These are phyloP conservation scores for Eremothecium cymbalariae DNA, from an alignment of 1,139 yeast genomes.

Conservation along the genomic window DNA sequence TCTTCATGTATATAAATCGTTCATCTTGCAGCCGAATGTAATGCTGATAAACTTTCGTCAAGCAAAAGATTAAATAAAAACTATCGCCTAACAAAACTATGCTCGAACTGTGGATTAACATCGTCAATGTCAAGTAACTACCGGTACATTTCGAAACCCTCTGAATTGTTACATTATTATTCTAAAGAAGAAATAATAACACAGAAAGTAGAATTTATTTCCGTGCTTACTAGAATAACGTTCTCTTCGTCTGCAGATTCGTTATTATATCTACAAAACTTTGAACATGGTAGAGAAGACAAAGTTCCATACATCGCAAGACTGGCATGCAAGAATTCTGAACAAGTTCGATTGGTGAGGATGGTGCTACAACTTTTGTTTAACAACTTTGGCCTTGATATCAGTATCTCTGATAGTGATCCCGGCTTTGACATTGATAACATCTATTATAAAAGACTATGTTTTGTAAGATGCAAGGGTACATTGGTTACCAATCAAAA, in stretches of 20 bases:
- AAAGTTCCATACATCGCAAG: constrained; percentile 13
- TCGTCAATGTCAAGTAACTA: background rate
- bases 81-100: background rate
- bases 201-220: constrained; percentile 15
- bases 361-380: constrained; percentile 19
- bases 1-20: no score
- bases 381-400: constrained; percentile 16
- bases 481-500: constrained; percentile 11
- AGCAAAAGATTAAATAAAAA: background rate
- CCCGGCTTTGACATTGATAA: constrained; percentile 12
- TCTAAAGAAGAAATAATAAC: constrained; percentile 7
- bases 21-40: background rate
- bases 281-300: constrained; percentile 12
- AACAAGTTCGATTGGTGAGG: constrained; percentile 14
- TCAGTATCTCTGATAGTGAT: constrained; percentile 10
- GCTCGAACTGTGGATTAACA: no score
- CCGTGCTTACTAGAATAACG: constrained; percentile 17
- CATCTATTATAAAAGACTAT: constrained; percentile 14
- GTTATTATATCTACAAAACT: constrained; percentile 16
- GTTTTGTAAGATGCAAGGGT: constrained; percentile 18
- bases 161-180: constrained; percentile 5
- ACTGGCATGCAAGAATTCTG: constrained; percentile 12
- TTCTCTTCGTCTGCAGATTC: constrained; percentile 12
- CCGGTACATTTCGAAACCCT: constrained; percentile 8
- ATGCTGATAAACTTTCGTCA: background rate